Evolutionary conservation across 2,329 filamentous ascomycete genomes (phyloP).

Genomic region (Colletotrichum acutatum): DNA sequence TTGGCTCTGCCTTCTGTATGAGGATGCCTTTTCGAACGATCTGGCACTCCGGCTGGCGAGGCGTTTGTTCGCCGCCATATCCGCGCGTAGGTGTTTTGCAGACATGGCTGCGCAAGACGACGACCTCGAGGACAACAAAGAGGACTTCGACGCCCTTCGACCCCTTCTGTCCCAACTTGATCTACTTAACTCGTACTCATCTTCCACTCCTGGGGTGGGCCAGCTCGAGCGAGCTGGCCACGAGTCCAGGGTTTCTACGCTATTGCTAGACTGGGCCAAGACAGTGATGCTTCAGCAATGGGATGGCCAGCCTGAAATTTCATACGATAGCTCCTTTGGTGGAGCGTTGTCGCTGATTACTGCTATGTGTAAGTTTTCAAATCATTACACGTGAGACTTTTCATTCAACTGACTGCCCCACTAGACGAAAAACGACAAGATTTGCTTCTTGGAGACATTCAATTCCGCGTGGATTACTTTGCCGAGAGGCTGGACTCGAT

Average conservation of each 20-base stretch:
- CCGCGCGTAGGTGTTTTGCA: slow-evolving; percentile 62
- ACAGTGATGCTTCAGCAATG: slow-evolving; percentile 82
- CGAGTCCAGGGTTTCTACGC: slow-evolving; percentile 65
- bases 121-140: slow-evolving; percentile 43
- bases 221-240: slow-evolving; percentile 64
- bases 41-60: slow-evolving; percentile 68
- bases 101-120: slow-evolving; percentile 53
- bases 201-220: slow-evolving; percentile 59
- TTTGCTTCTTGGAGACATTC: slow-evolving; percentile 72
- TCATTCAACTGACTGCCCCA: not conserved
- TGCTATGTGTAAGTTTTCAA: slow-evolving; percentile 72
- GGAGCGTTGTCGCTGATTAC: slow-evolving; percentile 81
- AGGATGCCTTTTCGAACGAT: slow-evolving; percentile 72
- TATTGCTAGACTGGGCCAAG: slow-evolving; percentile 77
- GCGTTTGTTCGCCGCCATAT: slow-evolving; percentile 68
- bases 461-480: slow-evolving; percentile 81
- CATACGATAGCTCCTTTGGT: slow-evolving; percentile 77
- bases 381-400: not conserved
- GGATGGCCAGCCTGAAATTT: slow-evolving; percentile 79
- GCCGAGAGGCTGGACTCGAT: slow-evolving; percentile 80
- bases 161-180: slow-evolving; percentile 65
- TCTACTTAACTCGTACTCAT: slow-evolving; percentile 57
- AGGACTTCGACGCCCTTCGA: slow-evolving; percentile 56
- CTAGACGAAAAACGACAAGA: slow-evolving; percentile 71
- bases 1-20: slow-evolving; percentile 67